Evolutionary conservation across 129 eudicot species (phyloP), one percentile per base, ranked within the genome.

Genomic region (Lactuca sativa): DNA sequence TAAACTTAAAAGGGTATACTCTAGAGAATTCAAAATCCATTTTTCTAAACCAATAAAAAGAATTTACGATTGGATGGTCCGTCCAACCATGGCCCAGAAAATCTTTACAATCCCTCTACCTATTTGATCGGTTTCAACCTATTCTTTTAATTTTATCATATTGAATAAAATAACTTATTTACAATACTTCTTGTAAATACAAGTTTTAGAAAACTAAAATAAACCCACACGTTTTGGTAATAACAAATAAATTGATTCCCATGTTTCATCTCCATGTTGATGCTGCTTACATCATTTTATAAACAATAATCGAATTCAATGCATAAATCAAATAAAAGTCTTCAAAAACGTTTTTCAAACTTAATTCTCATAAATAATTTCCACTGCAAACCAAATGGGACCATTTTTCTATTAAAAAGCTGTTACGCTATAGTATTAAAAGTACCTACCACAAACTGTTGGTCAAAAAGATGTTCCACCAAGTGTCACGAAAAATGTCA

Each of bases 391-490:
- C 49, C 12, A 8, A 36, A 36, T 6, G 38, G 38, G 3, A 5
- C 38, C 38, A 36, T 36, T 43, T 43, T 8, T 9, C 2, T 43
- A 43, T 43, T 43, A 36, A 8, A 12, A 43, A 43, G 9, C 30
- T 25, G 30, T 25, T 25, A 1, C 30, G 30, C 30, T 25, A 1
- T 5, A 51, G 15, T 48, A 3, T 37, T 65, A 41, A 31, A 55
- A 62, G 40, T 51, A 67, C 34, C 54, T 56, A 16, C 60, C 59
- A 60, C 69, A 72, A 72, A 62, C 57, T 18, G 12, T 7, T 33
- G 40, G 5, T 59, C 61, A 72, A 51, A 72, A 72, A 51, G 75
- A 58, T 40, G 71, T 10, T 15, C 56, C 36, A 64, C 54, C 54
- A 64, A 43, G 33, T 51, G 44, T 67, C 14, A 67, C n/a, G 25